phyloP scores from a whole-genome alignment of 176 grass and related monocot species.

The Oryza glaberrima region DNA sequence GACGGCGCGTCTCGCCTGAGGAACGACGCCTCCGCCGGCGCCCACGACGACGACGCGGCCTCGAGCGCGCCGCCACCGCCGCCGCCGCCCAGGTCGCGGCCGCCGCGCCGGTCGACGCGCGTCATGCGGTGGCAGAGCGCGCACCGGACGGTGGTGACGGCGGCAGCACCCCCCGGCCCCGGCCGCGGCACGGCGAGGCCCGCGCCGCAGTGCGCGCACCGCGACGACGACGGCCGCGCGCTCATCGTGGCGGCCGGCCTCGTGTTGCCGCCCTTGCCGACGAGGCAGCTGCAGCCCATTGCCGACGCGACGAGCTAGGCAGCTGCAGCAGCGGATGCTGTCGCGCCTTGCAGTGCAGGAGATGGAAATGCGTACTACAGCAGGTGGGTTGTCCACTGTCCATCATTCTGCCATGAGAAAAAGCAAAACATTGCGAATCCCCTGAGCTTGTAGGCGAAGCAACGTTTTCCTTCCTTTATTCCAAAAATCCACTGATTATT shows the following conservation, averaged over 20 bases:
- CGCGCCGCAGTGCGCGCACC: conserved; percentile 58
- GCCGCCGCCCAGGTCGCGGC: conserved; percentile 12
- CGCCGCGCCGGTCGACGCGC: conserved; percentile 38
- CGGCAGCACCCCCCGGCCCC: neutral
- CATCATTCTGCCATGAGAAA: conserved; percentile 5
- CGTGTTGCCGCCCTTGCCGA: conserved; percentile 37
- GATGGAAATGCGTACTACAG: neutral
- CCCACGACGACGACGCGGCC: neutral
- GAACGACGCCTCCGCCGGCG: neutral
- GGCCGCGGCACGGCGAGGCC: conserved; percentile 20
- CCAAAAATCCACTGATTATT: neutral
- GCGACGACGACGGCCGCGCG: conserved; percentile 3
- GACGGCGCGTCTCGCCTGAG: conserved; percentile 23
- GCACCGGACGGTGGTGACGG: conserved; percentile 36
- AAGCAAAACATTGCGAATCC: neutral
- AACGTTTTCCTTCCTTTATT: conserved; percentile 36
- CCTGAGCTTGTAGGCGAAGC: neutral
- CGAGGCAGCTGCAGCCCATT: no score
- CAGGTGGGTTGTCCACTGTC: neutral
- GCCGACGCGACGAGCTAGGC: no score
- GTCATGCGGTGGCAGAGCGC: conserved; percentile 49
- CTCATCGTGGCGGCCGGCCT: conserved; percentile 36
- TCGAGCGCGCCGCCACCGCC: neutral
- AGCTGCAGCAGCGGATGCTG: no score
- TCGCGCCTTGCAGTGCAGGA: neutral